Base-by-base conservation (phyloP, 768 basidiomycete genomes). In the Neoboletus subvelutipes region DNA sequence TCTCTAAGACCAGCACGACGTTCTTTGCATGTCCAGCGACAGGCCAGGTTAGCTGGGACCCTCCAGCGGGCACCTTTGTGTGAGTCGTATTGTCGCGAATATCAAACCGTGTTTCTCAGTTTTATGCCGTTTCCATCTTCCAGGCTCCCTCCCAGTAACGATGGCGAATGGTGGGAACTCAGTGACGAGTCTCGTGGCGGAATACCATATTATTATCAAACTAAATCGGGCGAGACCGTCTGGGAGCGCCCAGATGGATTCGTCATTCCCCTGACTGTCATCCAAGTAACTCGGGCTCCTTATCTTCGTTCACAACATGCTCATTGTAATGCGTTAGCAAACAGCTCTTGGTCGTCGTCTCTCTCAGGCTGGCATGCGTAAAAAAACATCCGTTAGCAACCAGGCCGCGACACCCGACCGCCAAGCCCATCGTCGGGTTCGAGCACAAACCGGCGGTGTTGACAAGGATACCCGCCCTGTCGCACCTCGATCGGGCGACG, bases 91-190 rank as follows among this genome's bases (percentile, higher is more conserved):
- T 48, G 41, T 58, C 29, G 1, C 56, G n/a, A 22, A 45, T 62
- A 64, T 67, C 57, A 60, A 63, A 60, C 64, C 26, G 17, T 17
- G 54, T 43, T 47, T 58, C 60, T 67, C 37, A 53, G 17, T 41
- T 60, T 57, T 58, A 37, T 37, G 37, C 22, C 24, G 4, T 43
- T 31, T 22, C 13, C 8, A 13, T 45, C 33, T 29, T 67, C 7
- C 64, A 93, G 92, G 48, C 77, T 95, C 45, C 94, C 94, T 46
- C 89, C 92, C 6, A 89, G 79, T 62, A 79, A 83, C 5, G 85
- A 90, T 43, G 94, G 94, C 41, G 93, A 96, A 70, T 97, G 94
- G 94, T 98, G 94, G 94, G 94, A 97, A 72, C 80, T 97, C 57
- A 78, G 78, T 45, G 94, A 98, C 69, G 89, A 92, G 37, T 83